Conservation (phyloP, 2,329 filamentous ascomycete species). For the Verticillium isaacii region DNA sequence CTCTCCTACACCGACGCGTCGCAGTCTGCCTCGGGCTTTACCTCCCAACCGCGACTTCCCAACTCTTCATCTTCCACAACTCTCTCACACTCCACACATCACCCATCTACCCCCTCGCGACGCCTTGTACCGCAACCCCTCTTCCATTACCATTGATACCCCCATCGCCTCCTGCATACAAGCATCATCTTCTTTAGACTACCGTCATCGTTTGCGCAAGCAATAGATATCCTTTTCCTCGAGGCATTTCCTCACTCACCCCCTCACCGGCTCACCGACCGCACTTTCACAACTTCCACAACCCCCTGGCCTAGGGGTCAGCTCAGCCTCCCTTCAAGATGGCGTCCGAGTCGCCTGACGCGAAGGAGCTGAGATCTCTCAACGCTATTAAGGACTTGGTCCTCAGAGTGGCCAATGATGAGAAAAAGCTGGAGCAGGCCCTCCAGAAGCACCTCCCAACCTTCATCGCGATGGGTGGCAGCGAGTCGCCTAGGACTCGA, state of each 20-base stretch:
- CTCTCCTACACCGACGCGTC: background rate
- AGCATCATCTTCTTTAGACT: background rate
- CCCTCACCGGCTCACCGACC: too few species aligned
- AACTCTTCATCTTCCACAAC: background rate
- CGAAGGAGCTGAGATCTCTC: constrained; percentile 5
- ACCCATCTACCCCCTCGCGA: background rate
- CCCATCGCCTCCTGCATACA: background rate
- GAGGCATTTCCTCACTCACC: too few species aligned
- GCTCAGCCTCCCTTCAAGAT: constrained; percentile 1
- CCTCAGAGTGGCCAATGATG: constrained; percentile 71
- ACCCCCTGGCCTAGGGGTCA: background rate
- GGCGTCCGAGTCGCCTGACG: constrained; percentile 12
- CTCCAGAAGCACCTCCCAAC: constrained; percentile 77
- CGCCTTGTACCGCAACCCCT: background rate
- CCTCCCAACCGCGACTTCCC: background rate
- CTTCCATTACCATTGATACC: background rate
- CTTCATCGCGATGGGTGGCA: constrained; percentile 79
- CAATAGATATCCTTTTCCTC: background rate
- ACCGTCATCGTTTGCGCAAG: background rate
- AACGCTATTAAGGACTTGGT: constrained; percentile 46
- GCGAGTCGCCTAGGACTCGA: constrained; percentile 73
- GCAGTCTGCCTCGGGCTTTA: too few species aligned
- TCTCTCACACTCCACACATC: background rate
- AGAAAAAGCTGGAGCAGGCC: constrained; percentile 74
- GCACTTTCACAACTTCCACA: background rate